Conservation (phyloP, 2,329 filamentous ascomycete genomes). For the Massarina eburnea region DNA sequence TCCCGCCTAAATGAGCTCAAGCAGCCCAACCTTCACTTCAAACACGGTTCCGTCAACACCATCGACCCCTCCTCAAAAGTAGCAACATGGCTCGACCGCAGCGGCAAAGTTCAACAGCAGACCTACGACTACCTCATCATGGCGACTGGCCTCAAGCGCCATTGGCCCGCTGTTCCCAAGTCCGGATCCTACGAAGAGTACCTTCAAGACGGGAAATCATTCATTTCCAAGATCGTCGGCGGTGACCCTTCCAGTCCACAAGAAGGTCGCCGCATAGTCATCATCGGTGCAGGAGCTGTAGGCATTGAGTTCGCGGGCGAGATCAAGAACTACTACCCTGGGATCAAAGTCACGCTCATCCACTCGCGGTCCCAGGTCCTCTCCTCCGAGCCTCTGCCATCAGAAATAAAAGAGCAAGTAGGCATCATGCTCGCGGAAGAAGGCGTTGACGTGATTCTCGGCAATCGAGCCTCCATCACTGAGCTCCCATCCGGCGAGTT, state of each 20-base stretch:
- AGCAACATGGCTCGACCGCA: slow-evolving; percentile 57
- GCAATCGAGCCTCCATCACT: slow-evolving; percentile 56
- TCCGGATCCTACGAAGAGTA: slow-evolving; percentile 64
- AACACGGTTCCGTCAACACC: slow-evolving; percentile 65
- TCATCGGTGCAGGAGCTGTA: slow-evolving; percentile 79
- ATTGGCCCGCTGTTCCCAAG: slow-evolving; percentile 73
- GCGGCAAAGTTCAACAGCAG: slow-evolving; percentile 47
- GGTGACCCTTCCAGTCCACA: slow-evolving; percentile 24
- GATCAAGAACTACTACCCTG: slow-evolving; percentile 67
- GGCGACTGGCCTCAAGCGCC: slow-evolving; percentile 68
- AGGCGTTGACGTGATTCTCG: slow-evolving; percentile 67
- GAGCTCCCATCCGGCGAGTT: slow-evolving; percentile 34
- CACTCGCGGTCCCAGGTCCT: slow-evolving; percentile 72
- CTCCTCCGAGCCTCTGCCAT: slow-evolving; percentile 71
- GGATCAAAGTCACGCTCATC: slow-evolving; percentile 68
- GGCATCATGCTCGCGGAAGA: slow-evolving; percentile 60
- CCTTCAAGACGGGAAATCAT: slow-evolving; percentile 61
- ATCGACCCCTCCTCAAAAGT: slow-evolving; percentile 63
- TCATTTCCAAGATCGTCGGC: slow-evolving; percentile 54
- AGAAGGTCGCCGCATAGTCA: slow-evolving; percentile 57
- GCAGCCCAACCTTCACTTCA: slow-evolving; percentile 61
- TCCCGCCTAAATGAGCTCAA: slow-evolving; percentile 67
- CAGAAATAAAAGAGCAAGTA: slow-evolving; percentile 66
- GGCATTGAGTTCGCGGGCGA: slow-evolving; percentile 83
- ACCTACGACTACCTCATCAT: slow-evolving; percentile 76